Evolutionary conservation across 345 rosid species (phyloP).

Genomic region (Punica granatum): DNA sequence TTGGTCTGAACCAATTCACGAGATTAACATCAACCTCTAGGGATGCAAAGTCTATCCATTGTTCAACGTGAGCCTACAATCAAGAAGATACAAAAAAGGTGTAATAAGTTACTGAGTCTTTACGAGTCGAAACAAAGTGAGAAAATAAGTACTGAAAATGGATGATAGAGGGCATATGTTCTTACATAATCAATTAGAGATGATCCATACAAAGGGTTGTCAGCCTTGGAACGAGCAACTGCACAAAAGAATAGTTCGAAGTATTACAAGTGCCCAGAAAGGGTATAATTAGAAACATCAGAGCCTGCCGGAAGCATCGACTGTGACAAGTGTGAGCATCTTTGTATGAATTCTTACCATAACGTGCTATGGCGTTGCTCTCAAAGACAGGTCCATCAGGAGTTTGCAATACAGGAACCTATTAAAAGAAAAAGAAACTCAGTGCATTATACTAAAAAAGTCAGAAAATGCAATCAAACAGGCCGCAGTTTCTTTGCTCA

Average conservation of each 20-base stretch:
- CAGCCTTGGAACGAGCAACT: slow-evolving; percentile 70
- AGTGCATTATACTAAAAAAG: slow-evolving; percentile 1
- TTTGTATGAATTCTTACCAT: slow-evolving; percentile 35
- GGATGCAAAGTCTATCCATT: slow-evolving; percentile 87
- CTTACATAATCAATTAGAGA: slow-evolving; percentile 72
- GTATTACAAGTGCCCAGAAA: background rate
- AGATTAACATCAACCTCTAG: slow-evolving; percentile 73
- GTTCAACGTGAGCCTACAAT: slow-evolving; percentile 75
- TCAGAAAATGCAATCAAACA: background rate
- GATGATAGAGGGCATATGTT: background rate
- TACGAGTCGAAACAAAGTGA: background rate
- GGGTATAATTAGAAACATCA: too few relatives aligned
- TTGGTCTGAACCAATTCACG: slow-evolving; percentile 45
- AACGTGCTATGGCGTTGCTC: slow-evolving; percentile 96
- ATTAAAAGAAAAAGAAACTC: slow-evolving; percentile 1
- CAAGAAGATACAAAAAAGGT: slow-evolving; percentile 8
- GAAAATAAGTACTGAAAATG: background rate
- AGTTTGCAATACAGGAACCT: slow-evolving; percentile 96
- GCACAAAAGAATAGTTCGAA: slow-evolving; percentile 6
- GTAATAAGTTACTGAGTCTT: background rate
- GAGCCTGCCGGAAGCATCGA: background rate
- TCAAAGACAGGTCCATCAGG: slow-evolving; percentile 83
- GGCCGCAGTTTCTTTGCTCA: background rate
- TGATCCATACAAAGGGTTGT: slow-evolving; percentile 54
- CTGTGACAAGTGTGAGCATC: background rate